A percentile compares a stretch with the other conserved stretches of the same genome.
Evolutionary conservation across 148 eudicot species (phyloP).

Genomic region (Dysphania ambrosioides): DNA sequence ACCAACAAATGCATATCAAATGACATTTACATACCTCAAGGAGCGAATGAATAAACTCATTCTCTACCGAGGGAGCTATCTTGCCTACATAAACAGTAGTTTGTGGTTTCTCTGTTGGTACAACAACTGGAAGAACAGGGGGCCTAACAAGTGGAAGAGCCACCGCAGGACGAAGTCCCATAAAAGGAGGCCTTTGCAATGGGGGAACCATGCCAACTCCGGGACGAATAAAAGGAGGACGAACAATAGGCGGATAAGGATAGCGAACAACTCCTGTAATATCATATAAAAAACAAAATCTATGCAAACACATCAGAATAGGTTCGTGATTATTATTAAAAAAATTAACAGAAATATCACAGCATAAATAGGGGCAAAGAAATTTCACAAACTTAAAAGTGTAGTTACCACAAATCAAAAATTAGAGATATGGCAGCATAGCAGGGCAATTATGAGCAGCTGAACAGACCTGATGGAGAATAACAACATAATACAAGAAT

Average conservation of each 20-base stretch:
- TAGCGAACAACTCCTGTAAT: conserved; percentile 76
- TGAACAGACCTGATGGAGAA: conserved; percentile 70
- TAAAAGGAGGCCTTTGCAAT: conserved; percentile 60
- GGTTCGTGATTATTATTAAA: conserved; percentile 27
- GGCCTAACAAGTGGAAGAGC: conserved; percentile 63
- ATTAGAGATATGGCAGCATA: conserved; percentile 71
- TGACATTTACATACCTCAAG: conserved; percentile 54
- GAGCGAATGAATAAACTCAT: conserved; percentile 79
- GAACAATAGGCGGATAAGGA: conserved; percentile 54
- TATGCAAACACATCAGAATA: conserved; percentile 63
- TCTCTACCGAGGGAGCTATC: conserved; percentile 79
- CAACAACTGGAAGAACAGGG: conserved; percentile 39
- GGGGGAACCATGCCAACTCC: conserved; percentile 54
- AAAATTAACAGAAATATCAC: conserved; percentile 1
- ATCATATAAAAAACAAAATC: conserved; percentile 43
- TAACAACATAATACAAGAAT: conserved; percentile 43
- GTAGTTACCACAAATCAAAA: conserved; percentile 75
- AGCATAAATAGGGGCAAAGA: conserved; percentile 10
- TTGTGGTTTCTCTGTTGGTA: conserved; percentile 70
- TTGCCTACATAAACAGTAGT: conserved; percentile 93
- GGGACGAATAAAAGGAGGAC: conserved; percentile 67
- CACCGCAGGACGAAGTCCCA: conserved; percentile 60
- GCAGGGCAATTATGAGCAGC: conserved; percentile 78
- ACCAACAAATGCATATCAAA: background rate
- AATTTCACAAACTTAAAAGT: conserved; percentile 28